Percentiles rank a stretch among this genome's conserved stretches.
These are phyloP conservation scores for Lentinula novae-zelandiae DNA, from an alignment of 1,284 basidiomycete species.

Conservation along the genomic window DNA sequence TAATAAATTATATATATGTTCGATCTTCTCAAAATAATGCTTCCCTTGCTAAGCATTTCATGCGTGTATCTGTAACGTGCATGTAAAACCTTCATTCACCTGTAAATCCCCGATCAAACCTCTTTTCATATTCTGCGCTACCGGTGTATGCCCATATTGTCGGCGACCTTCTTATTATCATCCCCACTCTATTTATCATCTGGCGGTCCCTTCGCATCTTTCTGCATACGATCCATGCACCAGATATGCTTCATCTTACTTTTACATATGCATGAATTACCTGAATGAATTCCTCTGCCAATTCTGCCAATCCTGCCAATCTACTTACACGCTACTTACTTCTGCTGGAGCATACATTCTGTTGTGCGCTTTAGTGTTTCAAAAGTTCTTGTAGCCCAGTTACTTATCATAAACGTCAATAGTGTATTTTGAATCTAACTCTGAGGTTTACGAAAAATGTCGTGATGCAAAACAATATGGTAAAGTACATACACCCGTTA, in stretches of 20 bases:
- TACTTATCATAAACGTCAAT: constrained; percentile 2
- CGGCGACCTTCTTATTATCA: background rate
- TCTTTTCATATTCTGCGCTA: background rate
- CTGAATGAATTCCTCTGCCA: background rate
- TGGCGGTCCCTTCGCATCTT: background rate
- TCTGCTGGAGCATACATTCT: background rate
- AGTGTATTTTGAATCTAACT: constrained; percentile 5
- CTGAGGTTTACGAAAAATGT: background rate
- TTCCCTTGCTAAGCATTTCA: background rate
- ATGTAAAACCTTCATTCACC: background rate
- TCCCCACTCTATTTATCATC: constrained; percentile 4
- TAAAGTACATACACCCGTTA: background rate
- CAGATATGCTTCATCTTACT: background rate
- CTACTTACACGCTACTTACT: background rate
- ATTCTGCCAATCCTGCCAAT: background rate
- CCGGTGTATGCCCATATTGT: background rate
- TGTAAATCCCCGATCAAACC: background rate
- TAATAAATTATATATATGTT: background rate
- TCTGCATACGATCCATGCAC: background rate
- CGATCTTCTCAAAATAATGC: background rate
- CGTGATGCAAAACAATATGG: background rate
- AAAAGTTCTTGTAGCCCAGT: constrained; percentile 3
- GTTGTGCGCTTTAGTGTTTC: background rate
- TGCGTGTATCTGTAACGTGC: background rate
- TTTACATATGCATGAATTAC: background rate